Base-by-base conservation (phyloP, 192 early-diverging fungal species). In the Umbelopsis sp. region DNA sequence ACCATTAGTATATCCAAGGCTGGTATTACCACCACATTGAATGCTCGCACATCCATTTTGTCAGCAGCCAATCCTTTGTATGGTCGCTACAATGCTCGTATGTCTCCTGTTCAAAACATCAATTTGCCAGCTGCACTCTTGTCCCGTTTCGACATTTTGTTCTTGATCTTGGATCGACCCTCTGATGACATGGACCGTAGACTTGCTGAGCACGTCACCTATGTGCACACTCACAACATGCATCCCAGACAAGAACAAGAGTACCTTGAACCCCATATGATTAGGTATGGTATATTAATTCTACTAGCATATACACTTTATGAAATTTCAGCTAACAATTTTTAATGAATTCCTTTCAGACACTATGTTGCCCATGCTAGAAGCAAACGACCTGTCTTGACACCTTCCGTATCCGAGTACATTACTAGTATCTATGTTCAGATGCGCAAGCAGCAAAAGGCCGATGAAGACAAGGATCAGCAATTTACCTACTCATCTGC, bases 1-100 rank as follows among this genome's bases (percentile, higher is more conserved):
- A 99, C 96, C 3, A 97, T 99, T 76, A 93, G 91, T 70, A 97
- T 99, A 62, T 89, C 90, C 77, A 99, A 99, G 84, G 97, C 97
- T 29, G 97, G 97, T 69, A 99, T 99, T 81, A 97, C 94, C 31
- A 98, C 96, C 5, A 97, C 96, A 5, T 81, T 99, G 29, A 98
- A 98, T 74, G 97, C 97, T 0, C 91, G 97, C 71, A 91, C 95
- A 5, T 94, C 95, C 3, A 96, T 99, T 56, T 86, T 98, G 22
- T 96, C 97, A 1, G 96, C 96, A 6, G 97, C 97, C 68, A 99
- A 99, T 79, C 97, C 97, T 41, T 87, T 92, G n/a, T 96, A 91
- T 73, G 95, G 96, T 38, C 92, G 96, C 51, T 97, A 99, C 84
- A 96, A 97, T 82, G 89, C 90, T 53, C 88, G 88, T 65, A 84